These are phyloP conservation scores for Penicillium sp. DNA, from an alignment of 2,329 filamentous ascomycete genomes.

Conservation along the genomic window DNA sequence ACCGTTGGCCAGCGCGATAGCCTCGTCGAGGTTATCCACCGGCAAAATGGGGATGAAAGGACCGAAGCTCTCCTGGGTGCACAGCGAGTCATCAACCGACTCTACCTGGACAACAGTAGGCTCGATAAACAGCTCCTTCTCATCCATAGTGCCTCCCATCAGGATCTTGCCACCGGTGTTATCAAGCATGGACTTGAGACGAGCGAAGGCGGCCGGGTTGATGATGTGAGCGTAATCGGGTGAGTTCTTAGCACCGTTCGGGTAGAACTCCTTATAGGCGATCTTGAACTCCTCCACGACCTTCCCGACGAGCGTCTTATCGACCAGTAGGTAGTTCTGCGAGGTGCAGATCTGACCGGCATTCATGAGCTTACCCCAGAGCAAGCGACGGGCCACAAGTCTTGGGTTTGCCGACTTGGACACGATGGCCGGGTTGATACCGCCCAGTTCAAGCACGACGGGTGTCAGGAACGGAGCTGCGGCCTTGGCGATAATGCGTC, in stretches of 20 bases:
- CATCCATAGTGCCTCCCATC: conserved; percentile 78
- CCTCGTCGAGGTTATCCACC: conserved; percentile 75
- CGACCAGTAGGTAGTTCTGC: conserved; percentile 87
- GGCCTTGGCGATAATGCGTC: conserved; percentile 83
- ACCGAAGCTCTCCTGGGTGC: conserved; percentile 84
- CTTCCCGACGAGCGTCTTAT: conserved; percentile 65
- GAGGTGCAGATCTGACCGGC: conserved; percentile 89
- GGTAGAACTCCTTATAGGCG: conserved; percentile 73
- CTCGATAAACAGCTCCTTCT: conserved; percentile 76
- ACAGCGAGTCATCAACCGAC: conserved; percentile 69
- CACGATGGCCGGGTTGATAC: conserved; percentile 85
- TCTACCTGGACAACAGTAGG: conserved; percentile 87
- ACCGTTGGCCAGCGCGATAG: conserved; percentile 74
- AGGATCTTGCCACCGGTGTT: conserved; percentile 77
- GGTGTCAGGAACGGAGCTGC: conserved; percentile 86
- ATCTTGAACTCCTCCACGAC: conserved; percentile 73
- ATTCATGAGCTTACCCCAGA: conserved; percentile 86
- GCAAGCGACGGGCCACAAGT: conserved; percentile 74
- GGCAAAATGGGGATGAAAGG: conserved; percentile 83
- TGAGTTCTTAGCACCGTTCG: conserved; percentile 72
- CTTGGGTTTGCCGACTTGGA: conserved; percentile 76
- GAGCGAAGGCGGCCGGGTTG: conserved; percentile 72
- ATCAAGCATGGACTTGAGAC: conserved; percentile 90
- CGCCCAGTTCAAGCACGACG: conserved; percentile 83
- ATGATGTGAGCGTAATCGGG: conserved; percentile 76